phyloP scores from a whole-genome alignment of 495 filamentous ascomycete species.

The Chlorociboria aeruginascens region DNA sequence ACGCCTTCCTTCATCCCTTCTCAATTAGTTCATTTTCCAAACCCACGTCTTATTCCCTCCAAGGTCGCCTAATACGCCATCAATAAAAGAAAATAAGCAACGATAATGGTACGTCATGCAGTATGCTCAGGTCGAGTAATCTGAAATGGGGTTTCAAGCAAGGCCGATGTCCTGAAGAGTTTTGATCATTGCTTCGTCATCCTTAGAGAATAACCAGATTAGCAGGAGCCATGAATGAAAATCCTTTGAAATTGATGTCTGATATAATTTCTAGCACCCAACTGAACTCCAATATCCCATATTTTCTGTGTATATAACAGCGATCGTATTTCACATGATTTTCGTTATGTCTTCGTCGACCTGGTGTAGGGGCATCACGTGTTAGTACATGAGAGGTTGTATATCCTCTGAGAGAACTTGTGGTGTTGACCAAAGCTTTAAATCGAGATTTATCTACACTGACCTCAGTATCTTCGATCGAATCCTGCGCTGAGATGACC shows the following conservation, averaged over 20 bases:
- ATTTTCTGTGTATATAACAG: constrained; percentile 4
- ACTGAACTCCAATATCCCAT: constrained; percentile 4
- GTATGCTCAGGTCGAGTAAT: not conserved
- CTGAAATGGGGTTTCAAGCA: not conserved
- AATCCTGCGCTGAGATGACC: constrained; percentile 90
- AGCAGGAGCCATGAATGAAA: constrained; percentile 7
- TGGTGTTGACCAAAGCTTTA: not conserved
- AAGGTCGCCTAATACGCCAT: too few relatives aligned
- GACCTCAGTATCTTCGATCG: constrained; percentile 95
- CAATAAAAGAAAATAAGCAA: too few relatives aligned
- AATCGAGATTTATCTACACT: constrained; percentile 27
- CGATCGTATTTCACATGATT: constrained; percentile 60
- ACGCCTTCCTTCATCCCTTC: not conserved
- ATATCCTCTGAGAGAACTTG: not conserved
- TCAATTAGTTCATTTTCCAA: not conserved
- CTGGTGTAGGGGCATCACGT: constrained; percentile 42
- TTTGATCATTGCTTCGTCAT: constrained; percentile 3
- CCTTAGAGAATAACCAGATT: constrained; percentile 10
- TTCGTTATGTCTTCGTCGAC: constrained; percentile 94
- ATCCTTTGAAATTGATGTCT: constrained; percentile 6
- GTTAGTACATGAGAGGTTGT: constrained; percentile 39
- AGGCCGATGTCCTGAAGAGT: constrained; percentile 3
- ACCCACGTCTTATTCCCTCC: too few relatives aligned
- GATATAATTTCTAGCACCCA: constrained; percentile 10
- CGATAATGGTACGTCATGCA: not conserved